Percentiles rank a stretch among this genome's conserved stretches.
These are phyloP conservation scores for Diaporthe sp. DNA, from an alignment of 2,329 filamentous ascomycete genomes.

Conservation along the genomic window DNA sequence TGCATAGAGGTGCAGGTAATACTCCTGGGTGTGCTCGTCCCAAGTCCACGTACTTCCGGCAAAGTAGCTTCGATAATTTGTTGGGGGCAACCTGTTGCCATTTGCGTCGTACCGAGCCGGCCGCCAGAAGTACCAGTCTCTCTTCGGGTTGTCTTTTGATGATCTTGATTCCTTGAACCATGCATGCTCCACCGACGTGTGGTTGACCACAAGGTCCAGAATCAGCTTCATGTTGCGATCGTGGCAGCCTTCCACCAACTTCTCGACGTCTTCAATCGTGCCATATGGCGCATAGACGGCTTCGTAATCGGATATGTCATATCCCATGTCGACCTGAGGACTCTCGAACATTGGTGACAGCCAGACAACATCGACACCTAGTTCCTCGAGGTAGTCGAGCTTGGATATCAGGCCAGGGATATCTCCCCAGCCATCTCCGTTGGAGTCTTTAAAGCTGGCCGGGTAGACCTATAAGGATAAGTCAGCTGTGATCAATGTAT, in stretches of 20 bases:
- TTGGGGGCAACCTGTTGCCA: constrained; percentile 70
- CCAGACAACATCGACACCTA: constrained; percentile 76
- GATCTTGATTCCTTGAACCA: constrained; percentile 71
- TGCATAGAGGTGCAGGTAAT: constrained; percentile 74
- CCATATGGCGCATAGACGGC: constrained; percentile 77
- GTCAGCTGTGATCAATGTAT: background rate
- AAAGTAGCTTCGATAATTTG: constrained; percentile 67
- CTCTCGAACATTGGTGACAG: constrained; percentile 65
- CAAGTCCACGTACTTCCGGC: constrained; percentile 65
- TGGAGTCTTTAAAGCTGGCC: constrained; percentile 70
- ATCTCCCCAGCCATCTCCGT: constrained; percentile 63
- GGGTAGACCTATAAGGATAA: constrained; percentile 64
- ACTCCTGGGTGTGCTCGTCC: constrained; percentile 64
- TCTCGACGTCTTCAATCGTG: constrained; percentile 75
- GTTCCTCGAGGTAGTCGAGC: constrained; percentile 72
- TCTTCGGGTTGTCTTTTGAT: constrained; percentile 63
- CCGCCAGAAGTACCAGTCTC: constrained; percentile 78
- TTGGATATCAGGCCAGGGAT: constrained; percentile 70
- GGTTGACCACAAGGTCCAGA: constrained; percentile 81
- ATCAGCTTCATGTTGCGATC: constrained; percentile 74
- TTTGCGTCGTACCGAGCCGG: constrained; percentile 65
- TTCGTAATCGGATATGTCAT: constrained; percentile 79
- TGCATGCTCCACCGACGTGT: constrained; percentile 69
- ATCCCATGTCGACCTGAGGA: constrained; percentile 78
- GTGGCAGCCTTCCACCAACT: constrained; percentile 72